These are phyloP conservation scores for Hygrophila difformis DNA, from an alignment of 257 asterid genomes.

Conservation along the genomic window DNA sequence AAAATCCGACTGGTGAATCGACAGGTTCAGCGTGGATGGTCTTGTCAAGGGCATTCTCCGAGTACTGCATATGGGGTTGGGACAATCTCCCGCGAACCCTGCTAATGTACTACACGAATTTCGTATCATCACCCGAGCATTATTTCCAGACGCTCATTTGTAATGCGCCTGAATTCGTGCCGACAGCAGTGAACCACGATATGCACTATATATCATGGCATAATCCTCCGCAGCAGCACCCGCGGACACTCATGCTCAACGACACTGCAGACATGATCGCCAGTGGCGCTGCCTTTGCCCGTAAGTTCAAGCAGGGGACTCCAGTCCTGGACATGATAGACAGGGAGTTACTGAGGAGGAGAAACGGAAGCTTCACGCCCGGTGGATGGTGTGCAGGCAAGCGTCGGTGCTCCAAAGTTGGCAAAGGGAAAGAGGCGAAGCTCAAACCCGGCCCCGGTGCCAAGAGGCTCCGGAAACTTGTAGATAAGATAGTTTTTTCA, in stretches of 20 bases:
- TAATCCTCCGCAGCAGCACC: constrained; percentile 82
- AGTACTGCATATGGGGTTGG: constrained; percentile 93
- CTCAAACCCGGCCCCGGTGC: constrained; percentile 76
- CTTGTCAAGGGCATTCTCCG: constrained; percentile 71
- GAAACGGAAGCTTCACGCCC: constrained; percentile 61
- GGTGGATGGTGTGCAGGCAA: constrained; percentile 91
- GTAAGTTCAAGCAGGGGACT: constrained; percentile 58
- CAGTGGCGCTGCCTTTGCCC: constrained; percentile 86
- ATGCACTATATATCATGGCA: constrained; percentile 96
- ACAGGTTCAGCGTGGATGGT: constrained; percentile 98
- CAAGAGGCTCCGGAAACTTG: constrained; percentile 48
- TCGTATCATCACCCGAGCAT: constrained; percentile 90
- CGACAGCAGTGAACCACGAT: constrained; percentile 82
- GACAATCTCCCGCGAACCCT: constrained; percentile 92
- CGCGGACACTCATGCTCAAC: constrained; percentile 50
- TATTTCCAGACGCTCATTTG: constrained; percentile 88
- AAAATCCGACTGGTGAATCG: too few relatives aligned
- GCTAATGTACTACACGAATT: constrained; percentile 92
- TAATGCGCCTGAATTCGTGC: constrained; percentile 62
- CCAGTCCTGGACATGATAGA: constrained; percentile 62
- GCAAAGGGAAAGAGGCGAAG: constrained; percentile 22
- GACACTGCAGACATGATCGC: constrained; percentile 53
- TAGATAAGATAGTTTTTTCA: constrained; percentile 32
- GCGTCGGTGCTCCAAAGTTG: constrained; percentile 63
- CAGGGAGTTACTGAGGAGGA: constrained; percentile 44